Evolutionary conservation across 202 grass and related monocot genomes (phyloP).

Genomic region (Digitaria exilis): DNA sequence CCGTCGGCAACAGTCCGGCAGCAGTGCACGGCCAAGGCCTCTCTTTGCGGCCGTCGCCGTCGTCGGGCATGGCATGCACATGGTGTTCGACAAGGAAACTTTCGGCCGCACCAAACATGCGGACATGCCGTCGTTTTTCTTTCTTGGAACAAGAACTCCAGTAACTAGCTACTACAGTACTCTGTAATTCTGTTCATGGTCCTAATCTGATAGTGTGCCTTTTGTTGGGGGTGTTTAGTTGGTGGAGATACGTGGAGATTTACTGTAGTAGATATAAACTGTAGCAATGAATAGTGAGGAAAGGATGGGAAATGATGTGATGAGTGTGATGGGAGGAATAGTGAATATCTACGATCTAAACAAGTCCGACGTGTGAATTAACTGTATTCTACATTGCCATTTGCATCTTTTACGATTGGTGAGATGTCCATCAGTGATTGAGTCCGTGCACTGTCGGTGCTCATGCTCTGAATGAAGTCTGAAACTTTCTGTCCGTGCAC

Average conservation of each 20-base stretch:
- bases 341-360: too few species aligned
- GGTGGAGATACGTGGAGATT: too few species aligned
- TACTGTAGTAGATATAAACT: too few species aligned
- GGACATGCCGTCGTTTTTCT: slow-evolving; percentile 15
- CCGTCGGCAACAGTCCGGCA: slow-evolving; percentile 12
- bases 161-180: neutral
- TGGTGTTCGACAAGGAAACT: slow-evolving; percentile 26
- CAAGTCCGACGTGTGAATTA: too few species aligned
- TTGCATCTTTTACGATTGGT: neutral
- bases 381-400: neutral
- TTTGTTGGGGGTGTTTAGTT: too few species aligned
- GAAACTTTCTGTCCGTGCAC: too few species aligned
- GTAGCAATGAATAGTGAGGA: too few species aligned
- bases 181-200: neutral
- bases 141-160: slow-evolving; percentile 34
- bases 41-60: neutral
- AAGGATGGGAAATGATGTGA: too few species aligned
- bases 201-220: neutral
- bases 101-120: slow-evolving; percentile 47
- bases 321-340: too few species aligned
- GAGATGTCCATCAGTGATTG: neutral
- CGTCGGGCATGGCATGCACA: slow-evolving; percentile 22
- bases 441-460: neutral
- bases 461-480: neutral
- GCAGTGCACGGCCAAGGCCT: neutral